Evolutionary conservation across 2,329 filamentous ascomycete species (phyloP).

Genomic region (Colletotrichum filicis): DNA sequence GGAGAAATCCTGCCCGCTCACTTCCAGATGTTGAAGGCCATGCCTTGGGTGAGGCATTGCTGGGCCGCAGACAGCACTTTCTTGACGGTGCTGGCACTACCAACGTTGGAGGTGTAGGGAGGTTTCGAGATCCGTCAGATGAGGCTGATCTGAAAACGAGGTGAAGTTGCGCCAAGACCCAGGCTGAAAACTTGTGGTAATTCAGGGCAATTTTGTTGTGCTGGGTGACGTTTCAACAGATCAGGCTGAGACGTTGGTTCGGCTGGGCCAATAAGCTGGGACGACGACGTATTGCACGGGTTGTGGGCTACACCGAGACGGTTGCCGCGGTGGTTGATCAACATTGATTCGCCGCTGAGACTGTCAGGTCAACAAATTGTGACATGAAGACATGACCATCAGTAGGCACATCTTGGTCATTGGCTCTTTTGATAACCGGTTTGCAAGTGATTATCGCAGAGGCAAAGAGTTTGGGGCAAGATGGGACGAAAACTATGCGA

Average conservation of each 20-base stretch:
- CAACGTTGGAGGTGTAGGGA: neutral
- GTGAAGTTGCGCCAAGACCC: neutral
- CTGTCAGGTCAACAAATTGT: neutral
- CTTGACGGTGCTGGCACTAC: neutral
- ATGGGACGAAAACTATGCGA: constrained; percentile 28
- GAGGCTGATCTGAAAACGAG: neutral
- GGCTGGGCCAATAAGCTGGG: neutral
- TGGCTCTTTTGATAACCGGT: neutral
- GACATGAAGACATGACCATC: neutral
- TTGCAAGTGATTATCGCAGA: neutral
- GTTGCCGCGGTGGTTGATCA: neutral
- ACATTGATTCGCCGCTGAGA: neutral
- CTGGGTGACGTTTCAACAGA: constrained; percentile 3
- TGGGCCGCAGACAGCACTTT: neutral
- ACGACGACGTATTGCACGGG: neutral
- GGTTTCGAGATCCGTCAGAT: neutral
- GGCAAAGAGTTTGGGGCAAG: constrained; percentile 19
- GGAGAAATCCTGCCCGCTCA: neutral
- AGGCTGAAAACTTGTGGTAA: neutral
- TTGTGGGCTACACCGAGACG: neutral
- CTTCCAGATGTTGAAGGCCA: constrained; percentile 7
- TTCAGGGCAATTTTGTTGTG: neutral
- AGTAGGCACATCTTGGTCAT: neutral
- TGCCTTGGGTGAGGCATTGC: neutral
- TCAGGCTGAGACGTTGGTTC: constrained; percentile 26